A percentile compares a stretch with the other conserved stretches of the same genome.
phyloP scores from a whole-genome alignment of 176 grass and related monocot genomes.

The Typha latifolia region DNA sequence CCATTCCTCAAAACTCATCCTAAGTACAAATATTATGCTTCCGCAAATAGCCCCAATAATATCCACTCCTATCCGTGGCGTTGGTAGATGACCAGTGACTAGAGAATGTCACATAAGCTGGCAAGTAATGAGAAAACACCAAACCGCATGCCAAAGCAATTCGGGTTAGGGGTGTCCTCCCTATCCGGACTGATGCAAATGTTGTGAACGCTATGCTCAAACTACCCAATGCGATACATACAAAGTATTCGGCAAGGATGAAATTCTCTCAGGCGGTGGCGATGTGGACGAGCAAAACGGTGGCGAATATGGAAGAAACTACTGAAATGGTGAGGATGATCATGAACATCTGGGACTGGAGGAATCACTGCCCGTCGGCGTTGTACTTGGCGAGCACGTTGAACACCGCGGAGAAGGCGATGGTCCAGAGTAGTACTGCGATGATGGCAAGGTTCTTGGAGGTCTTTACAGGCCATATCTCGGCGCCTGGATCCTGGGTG shows the following conservation, averaged over 20 bases:
- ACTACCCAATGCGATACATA: background rate
- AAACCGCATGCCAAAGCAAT: too few species aligned
- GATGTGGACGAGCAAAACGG: background rate
- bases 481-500: background rate
- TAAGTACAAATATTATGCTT: too few species aligned
- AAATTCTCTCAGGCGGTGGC: background rate
- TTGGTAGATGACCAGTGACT: too few species aligned
- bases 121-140: too few species aligned
- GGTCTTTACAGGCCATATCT: background rate
- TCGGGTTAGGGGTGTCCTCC: too few species aligned
- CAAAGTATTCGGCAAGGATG: background rate
- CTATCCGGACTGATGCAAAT: too few species aligned
- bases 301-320: conserved; percentile 1
- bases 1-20: too few species aligned
- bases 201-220: conserved; percentile 4
- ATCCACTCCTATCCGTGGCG: too few species aligned
- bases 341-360: background rate
- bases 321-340: conserved; percentile 6
- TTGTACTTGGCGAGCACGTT: conserved; percentile 3
- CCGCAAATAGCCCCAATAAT: too few species aligned
- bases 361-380: background rate
- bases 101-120: too few species aligned
- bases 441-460: conserved; percentile 5
- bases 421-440: background rate
- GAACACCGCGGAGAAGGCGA: conserved; percentile 1